Evolutionary conservation across 192 early-diverging fungal species (phyloP), one percentile per base, ranked within the genome.

Genomic region (Mortierella claussenii): DNA sequence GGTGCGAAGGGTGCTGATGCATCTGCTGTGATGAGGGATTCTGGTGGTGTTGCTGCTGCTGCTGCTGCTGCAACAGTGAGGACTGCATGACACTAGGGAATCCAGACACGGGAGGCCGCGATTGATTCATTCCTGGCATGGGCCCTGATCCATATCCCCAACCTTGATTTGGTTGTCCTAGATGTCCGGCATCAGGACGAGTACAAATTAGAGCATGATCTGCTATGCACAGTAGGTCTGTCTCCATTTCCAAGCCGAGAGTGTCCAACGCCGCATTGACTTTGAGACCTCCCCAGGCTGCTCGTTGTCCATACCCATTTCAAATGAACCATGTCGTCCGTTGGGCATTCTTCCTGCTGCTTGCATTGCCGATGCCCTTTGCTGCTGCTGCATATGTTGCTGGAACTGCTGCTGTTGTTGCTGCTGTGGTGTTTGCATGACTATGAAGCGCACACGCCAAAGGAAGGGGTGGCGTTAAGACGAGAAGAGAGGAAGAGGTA

Each of bases 361-460:
- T 46, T 66, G 63, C 57, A 67, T 66, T 24, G 73, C 58, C 36
- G 73, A 61, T 3, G 63, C 62, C 34, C 62, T 31, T 55, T 76
- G 73, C 47, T 76, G 73, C 33, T 74, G 69, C 28, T 71, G 73
- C 23, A 56, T 23, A 20, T 67, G 63, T 49, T 75, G 70, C 36
- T 71, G 69, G 12, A 40, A 55, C 32, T 66, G 63, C 33, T 75
- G 71, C 42, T 60, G 59, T 51, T 71, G 69, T 28, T 60, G 69
- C 40, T 76, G 73, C 33, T 67, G 73, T 55, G 63, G 46, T 50
- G 71, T 75, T 34, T 76, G 73, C 73, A 76, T 76, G 60, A 60
- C 59, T 63, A 56, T 10, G 31, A 4, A 53, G 32, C 18, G 31
- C n/a, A n/a, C n/a, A n/a, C n/a, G n/a, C n/a, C n/a, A n/a, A n/a